Percentiles rank a stretch among this genome's conserved stretches.
Evolutionary conservation across 139 green algal species (phyloP).

Genomic region (Chlorella vulgaris): DNA sequence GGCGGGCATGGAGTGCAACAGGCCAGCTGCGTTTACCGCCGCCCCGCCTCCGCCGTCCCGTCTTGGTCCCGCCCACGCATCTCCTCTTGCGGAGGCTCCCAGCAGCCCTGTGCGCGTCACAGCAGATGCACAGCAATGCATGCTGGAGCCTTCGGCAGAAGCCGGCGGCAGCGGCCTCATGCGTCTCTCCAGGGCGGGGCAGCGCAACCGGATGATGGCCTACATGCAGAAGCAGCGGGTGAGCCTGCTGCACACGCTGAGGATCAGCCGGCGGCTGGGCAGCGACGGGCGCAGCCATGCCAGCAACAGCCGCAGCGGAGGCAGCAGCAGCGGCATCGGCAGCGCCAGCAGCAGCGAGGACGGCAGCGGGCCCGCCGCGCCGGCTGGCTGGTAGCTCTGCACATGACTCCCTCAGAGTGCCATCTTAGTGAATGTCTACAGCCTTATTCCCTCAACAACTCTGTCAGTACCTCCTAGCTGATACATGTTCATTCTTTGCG

Average conservation of each 20-base stretch:
- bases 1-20: too few species aligned
- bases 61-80: neutral
- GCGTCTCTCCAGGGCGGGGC: neutral
- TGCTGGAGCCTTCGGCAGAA: neutral
- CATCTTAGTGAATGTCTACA: too few species aligned
- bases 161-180: neutral
- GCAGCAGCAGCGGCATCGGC: neutral
- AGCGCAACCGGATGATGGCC: conserved; percentile 9
- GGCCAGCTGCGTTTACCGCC: neutral
- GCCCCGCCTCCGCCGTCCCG: neutral
- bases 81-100: neutral
- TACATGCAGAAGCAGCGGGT: conserved; percentile 6
- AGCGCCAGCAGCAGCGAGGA: neutral
- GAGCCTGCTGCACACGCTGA: neutral
- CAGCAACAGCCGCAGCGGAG: neutral
- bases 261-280: neutral
- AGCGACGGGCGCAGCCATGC: neutral
- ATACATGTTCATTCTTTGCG: too few species aligned
- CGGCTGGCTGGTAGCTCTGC: neutral
- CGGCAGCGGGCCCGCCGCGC: neutral
- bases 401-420: too few species aligned
- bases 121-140: too few species aligned
- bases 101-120: too few species aligned
- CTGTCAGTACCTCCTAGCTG: too few species aligned
- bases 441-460: too few species aligned